Evolutionary conservation across 495 filamentous ascomycete genomes (phyloP), one percentile per base, ranked within the genome.

Genomic region (Penicillium macrosclerotiorum): DNA sequence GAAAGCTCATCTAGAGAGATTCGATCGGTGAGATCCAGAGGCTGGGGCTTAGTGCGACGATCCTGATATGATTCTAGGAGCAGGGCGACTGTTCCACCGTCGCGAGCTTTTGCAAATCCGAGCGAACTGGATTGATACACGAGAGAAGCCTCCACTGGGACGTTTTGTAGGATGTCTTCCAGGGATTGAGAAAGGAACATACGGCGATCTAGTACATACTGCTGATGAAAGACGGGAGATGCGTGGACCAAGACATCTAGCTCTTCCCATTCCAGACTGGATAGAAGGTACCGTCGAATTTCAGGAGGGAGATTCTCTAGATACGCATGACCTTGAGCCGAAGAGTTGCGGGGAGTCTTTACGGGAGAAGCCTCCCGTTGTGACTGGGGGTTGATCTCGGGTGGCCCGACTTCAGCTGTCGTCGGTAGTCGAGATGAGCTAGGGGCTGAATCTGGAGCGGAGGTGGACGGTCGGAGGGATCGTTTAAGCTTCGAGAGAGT

Each of bases 181-280:
- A 58, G 31, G 14, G 19, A 51, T 22, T 22, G 2, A 24, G 14
- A 18, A 6, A 60, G 47, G 0, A 60, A 18, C 5, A 14, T 13
- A 19, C 35, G 33, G 33, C 54, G 52, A 31, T 58, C 44, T 11
- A 54, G 42, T 8, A 47, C 18, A 31, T 63, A 65, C 32, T 65
- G 61, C 32, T 61, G 39, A 30, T 61, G 41, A 38, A 59, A 67
- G 18, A 56, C 45, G 14, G 54, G 63, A 7, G 56, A 64, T 11
- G 59, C 56, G 17, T 30, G 52, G 24, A 60, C 44, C 8, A 67
- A 27, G 16, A 57, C 44, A 4, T 17, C 17, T 11, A 65, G 46
- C 1, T 45, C 49, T 16, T 54, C 32, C 8, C 58, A 8, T 12
- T 54, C 29, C 14, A 48, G 13, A 1, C 37, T 41, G n/a, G 27